Evolutionary conservation across 176 grass and related monocot genomes (phyloP), one percentile per base, ranked within the genome.

Genomic region (Rhynchospora breviuscula): DNA sequence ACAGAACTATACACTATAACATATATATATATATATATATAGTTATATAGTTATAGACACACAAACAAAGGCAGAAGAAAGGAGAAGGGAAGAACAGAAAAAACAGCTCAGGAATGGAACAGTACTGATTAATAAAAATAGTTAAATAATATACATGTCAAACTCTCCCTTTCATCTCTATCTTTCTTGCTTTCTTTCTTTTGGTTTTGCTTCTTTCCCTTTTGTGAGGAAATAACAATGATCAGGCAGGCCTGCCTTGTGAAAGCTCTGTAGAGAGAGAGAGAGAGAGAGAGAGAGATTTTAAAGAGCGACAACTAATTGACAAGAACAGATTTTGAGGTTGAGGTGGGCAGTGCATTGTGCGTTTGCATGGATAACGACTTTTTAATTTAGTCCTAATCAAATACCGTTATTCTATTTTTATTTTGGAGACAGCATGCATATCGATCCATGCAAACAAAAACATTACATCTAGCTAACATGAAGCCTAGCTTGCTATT

Each of bases 321-420:
- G 67, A 71, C 67, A 47, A 71, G 40, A 71, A 69, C 67, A 46
- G 17, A 15, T 47, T 17, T 17, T 19, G 67, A 71, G 35, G 8
- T 71, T 71, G 66, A 44, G 66, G 33, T 68, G 23, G 60, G 8
- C 60, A 63, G 18, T 63, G 19, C 4, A 17, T 66, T 66, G 29
- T 68, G 67, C 15, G 18, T 71, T 68, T 71, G 67, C 67, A 71
- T 71, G 67, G 67, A 71, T 71, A 46, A 71, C 43, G 40, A 71
- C 67, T 19, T 47, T 71, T 47, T 21, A 10, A 46, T 47, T 47
- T 46, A 71, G 33, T 71, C 67, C 67, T 47, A 47, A 71, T 71
- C 35, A 71, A 47, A 71, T 71, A 47, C 67, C 67, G 67, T 71
- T 47, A 47, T 11, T 71, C 67, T 71, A 71, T 45, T 71, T 71